Base-by-base conservation (phyloP, 2,329 filamentous ascomycete genomes). In the Cladosporium colombiae region DNA sequence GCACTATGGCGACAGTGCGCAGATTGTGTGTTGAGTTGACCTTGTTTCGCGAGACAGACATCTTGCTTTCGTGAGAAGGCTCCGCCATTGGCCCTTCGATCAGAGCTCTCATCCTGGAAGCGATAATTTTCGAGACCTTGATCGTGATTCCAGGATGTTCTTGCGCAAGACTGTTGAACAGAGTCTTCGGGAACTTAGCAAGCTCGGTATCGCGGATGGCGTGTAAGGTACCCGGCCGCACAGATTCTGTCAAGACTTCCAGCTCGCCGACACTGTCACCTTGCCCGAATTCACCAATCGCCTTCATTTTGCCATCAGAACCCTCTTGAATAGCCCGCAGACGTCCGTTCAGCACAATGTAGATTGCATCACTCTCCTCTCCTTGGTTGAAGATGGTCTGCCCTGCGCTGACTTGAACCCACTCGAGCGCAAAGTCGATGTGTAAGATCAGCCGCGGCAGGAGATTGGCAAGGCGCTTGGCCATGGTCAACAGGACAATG, bases 141-240 rank as follows among this genome's bases (percentile, higher is more conserved):
- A 99, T 98, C 0, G 95, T 98, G 74, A 99, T 99, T 52, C 93
- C 96, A 5, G 95, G 95, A 74, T 99, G 95, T 74, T 99, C 95
- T 75, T 97, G 90, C 0, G 95, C 95, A 62, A 99, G 86, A 74
- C 95, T 99, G 82, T 99, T 99, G 83, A 99, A 99, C 0, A 99
- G 81, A 0, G 92, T 97, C 66, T 94, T 91, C 0, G 95, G 95
- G 67, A 99, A 97, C 73, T 97, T 98, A 66, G 96, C 94, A 31
- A 99, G 81, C 76, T 99, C 95, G 0, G 95, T 98, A 70, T 98
- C 95, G 65, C 95, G 91, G 71, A 99, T 99, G 5, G 95, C 95
- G 74, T 98, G 94, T 16, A 99, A 81, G 1, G 94, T 97, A 1
- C 92, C 93, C 14, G 94, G 89, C n/a, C 96, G 88, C 5, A 86